phyloP scores from a whole-genome alignment of 441 rosid species.

The Caryocar brasiliense region DNA sequence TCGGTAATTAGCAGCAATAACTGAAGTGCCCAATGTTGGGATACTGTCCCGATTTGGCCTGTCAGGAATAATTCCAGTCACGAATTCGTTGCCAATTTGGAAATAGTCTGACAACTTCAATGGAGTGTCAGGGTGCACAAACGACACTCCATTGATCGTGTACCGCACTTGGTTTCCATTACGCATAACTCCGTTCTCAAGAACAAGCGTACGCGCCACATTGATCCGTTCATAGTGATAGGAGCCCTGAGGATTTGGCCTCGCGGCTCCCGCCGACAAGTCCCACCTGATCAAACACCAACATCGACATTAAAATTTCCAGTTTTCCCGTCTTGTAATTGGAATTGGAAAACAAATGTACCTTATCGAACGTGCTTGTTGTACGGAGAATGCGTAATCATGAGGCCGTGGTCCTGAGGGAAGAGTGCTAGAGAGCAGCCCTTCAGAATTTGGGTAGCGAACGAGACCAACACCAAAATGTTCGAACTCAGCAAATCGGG shows the following conservation, averaged over 20 bases:
- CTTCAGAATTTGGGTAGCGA: slow-evolving; percentile 14
- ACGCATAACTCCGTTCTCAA: slow-evolving; percentile 15
- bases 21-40: slow-evolving; percentile 9
- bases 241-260: slow-evolving; percentile 40
- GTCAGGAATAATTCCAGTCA: neutral
- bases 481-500: slow-evolving; percentile 18
- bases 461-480: slow-evolving; percentile 12
- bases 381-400: slow-evolving; percentile 19
- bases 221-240: slow-evolving; percentile 20
- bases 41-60: neutral
- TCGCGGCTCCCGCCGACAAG: slow-evolving; percentile 23
- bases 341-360: neutral
- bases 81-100: neutral
- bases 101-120: slow-evolving; percentile 21
- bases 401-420: slow-evolving; percentile 14
- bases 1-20: slow-evolving; percentile 11
- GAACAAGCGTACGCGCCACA: slow-evolving; percentile 14
- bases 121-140: slow-evolving; percentile 22
- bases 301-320: neutral
- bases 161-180: slow-evolving; percentile 8
- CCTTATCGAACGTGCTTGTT: slow-evolving; percentile 29
- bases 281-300: slow-evolving; percentile 18
- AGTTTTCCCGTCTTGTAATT: neutral
- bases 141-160: slow-evolving; percentile 24
- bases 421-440: slow-evolving; percentile 9